A percentile compares a stretch with the other conserved stretches of the same genome.
These are phyloP conservation scores for Glonium stellatum DNA, from an alignment of 495 filamentous ascomycete species.

Conservation along the genomic window DNA sequence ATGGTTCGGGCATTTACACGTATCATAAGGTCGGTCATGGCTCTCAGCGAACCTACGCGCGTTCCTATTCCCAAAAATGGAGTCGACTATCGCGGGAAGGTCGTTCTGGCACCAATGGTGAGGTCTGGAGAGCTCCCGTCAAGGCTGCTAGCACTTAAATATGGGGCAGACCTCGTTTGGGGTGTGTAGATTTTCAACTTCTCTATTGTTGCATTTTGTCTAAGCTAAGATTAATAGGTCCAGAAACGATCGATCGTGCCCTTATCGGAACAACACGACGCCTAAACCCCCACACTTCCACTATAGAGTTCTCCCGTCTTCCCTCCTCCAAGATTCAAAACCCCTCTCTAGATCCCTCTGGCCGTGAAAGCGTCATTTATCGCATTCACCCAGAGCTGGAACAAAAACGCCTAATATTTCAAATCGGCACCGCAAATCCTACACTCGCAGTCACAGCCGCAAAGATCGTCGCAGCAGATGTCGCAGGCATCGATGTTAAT, in stretches of 20 bases:
- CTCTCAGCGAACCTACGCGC: slow-evolving; percentile 41
- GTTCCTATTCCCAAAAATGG: slow-evolving; percentile 82
- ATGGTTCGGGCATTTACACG: slow-evolving; percentile 27
- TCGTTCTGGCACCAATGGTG: slow-evolving; percentile 97
- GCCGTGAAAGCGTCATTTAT: slow-evolving; percentile 70
- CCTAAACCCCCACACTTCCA: slow-evolving; percentile 63
- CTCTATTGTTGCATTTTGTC: not conserved
- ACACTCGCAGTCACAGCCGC: slow-evolving; percentile 76
- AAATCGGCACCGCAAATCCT: slow-evolving; percentile 80
- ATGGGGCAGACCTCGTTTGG: slow-evolving; percentile 96
- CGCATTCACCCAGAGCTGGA: slow-evolving; percentile 73
- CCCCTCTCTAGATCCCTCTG: slow-evolving; percentile 33
- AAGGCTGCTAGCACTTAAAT: slow-evolving; percentile 77
- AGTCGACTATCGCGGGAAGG: slow-evolving; percentile 85
- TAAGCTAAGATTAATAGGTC: slow-evolving; percentile 59
- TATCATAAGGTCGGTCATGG: slow-evolving; percentile 49
- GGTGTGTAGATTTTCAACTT: slow-evolving; percentile 42
- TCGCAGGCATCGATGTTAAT: slow-evolving; percentile 93
- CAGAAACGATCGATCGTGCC: slow-evolving; percentile 85
- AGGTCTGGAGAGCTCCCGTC: slow-evolving; percentile 89
- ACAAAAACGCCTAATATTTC: slow-evolving; percentile 68
- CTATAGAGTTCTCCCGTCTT: slow-evolving; percentile 73
- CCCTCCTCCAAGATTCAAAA: slow-evolving; percentile 63
- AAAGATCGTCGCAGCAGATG: slow-evolving; percentile 72
- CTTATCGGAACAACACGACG: slow-evolving; percentile 78